Evolutionary conservation across 257 asterid genomes (phyloP).

Genomic region (Nicotiana paniculata): DNA sequence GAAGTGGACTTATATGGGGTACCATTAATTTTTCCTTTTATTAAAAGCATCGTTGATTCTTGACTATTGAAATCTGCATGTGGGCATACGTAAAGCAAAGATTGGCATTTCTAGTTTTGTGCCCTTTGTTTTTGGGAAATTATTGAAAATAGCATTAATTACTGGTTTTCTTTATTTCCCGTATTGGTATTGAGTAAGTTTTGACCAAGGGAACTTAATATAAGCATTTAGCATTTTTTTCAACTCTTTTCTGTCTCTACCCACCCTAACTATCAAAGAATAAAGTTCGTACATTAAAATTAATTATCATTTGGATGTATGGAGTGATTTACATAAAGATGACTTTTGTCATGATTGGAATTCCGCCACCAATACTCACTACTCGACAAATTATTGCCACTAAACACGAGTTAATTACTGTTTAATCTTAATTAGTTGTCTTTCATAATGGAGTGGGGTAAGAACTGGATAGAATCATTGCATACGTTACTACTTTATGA

Average conservation of each 20-base stretch:
- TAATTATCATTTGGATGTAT: background rate
- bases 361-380: background rate
- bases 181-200: background rate
- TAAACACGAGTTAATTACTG: background rate
- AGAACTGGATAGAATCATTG: background rate
- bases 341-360: constrained; percentile 1
- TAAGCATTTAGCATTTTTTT: background rate
- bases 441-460: background rate
- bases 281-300: background rate
- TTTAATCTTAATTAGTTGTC: background rate
- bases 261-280: background rate
- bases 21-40: background rate
- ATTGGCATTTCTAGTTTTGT: background rate
- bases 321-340: background rate
- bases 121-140: background rate
- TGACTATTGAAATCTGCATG: background rate
- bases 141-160: background rate
- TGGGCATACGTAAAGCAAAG: background rate
- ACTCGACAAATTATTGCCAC: background rate
- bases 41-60: constrained; percentile 4
- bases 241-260: background rate
- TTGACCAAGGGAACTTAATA: background rate
- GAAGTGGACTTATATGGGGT: background rate
- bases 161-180: background rate
- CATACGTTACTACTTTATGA: background rate